These are phyloP conservation scores for Magnaporthiopsis rhizophila DNA, from an alignment of 2,329 filamentous ascomycete species.

Conservation along the genomic window DNA sequence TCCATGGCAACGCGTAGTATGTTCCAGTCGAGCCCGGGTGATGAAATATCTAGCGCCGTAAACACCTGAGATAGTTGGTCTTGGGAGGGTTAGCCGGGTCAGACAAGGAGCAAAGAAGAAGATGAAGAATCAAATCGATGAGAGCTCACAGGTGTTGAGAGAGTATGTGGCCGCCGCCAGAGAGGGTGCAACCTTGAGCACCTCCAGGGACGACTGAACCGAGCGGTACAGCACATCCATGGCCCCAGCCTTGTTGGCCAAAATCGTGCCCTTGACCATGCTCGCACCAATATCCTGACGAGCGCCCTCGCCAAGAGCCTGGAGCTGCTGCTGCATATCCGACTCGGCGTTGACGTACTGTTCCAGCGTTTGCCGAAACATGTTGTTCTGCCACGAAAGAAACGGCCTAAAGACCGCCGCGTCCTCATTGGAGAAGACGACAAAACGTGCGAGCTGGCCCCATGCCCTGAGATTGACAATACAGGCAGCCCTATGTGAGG, in stretches of 20 bases:
- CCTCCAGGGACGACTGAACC: constrained; percentile 40
- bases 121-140: constrained; percentile 15
- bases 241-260: constrained; percentile 42
- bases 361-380: constrained; percentile 49
- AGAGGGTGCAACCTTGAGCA: constrained; percentile 37
- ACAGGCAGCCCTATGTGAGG: constrained; percentile 59
- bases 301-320: constrained; percentile 38
- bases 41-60: constrained; percentile 34
- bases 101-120: constrained; percentile 5
- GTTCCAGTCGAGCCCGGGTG: constrained; percentile 38
- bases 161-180: constrained; percentile 40
- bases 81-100: constrained; percentile 16
- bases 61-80: constrained; percentile 44
- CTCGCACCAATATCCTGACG: constrained; percentile 34
- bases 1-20: constrained; percentile 36
- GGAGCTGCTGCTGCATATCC: constrained; percentile 48
- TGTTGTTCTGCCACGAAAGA: constrained; percentile 45
- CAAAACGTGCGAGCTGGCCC: constrained; percentile 52
- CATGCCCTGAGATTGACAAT: constrained; percentile 56
- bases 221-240: constrained; percentile 45
- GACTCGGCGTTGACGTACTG: constrained; percentile 49
- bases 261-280: constrained; percentile 40
- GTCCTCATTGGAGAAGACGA: constrained; percentile 38
- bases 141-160: constrained; percentile 30
- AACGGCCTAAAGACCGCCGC: constrained; percentile 39